Evolutionary conservation across 805 yeast genomes (phyloP).

Genomic region (Torulaspora gathmanii): DNA sequence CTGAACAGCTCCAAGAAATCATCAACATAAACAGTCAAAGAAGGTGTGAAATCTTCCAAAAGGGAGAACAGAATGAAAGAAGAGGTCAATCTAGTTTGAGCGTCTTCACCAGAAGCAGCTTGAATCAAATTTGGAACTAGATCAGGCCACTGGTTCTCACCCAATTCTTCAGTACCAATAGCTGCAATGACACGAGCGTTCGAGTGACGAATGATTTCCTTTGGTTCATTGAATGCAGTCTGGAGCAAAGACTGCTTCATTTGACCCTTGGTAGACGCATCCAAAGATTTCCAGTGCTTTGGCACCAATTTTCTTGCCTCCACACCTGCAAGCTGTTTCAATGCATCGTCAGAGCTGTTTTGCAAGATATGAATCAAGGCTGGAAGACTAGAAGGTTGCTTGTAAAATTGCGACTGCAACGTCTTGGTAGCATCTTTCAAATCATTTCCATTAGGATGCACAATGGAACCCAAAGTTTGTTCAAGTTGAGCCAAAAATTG

Average conservation of each 20-base stretch:
- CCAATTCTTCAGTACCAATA: slow-evolving; percentile 73
- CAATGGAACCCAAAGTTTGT: slow-evolving; percentile 69
- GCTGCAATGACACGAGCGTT: slow-evolving; percentile 85
- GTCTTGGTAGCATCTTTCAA: slow-evolving; percentile 78
- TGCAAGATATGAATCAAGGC: slow-evolving; percentile 79
- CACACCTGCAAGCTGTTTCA: slow-evolving; percentile 92
- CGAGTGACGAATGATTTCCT: slow-evolving; percentile 74
- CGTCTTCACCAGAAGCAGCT: slow-evolving; percentile 53
- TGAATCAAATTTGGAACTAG: slow-evolving; percentile 66
- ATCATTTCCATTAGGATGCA: slow-evolving; percentile 74
- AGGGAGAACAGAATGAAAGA: slow-evolving; percentile 73
- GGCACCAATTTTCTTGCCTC: slow-evolving; percentile 83
- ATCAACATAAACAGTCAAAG: slow-evolving; percentile 52
- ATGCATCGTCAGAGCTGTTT: slow-evolving; percentile 58
- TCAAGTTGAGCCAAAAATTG: slow-evolving; percentile 68
- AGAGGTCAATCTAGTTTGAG: slow-evolving; percentile 72
- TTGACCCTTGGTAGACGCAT: slow-evolving; percentile 47
- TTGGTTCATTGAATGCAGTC: slow-evolving; percentile 60
- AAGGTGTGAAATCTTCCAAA: slow-evolving; percentile 63
- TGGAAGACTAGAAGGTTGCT: slow-evolving; percentile 67
- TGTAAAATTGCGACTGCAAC: slow-evolving; percentile 69
- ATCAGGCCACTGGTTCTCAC: slow-evolving; percentile 66
- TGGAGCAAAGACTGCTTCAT: slow-evolving; percentile 66
- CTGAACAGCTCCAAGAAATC: slow-evolving; percentile 71
- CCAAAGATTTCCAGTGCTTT: slow-evolving; percentile 56